phyloP scores from a whole-genome alignment of 768 basidiomycete species.

The Hericium rajendrae region DNA sequence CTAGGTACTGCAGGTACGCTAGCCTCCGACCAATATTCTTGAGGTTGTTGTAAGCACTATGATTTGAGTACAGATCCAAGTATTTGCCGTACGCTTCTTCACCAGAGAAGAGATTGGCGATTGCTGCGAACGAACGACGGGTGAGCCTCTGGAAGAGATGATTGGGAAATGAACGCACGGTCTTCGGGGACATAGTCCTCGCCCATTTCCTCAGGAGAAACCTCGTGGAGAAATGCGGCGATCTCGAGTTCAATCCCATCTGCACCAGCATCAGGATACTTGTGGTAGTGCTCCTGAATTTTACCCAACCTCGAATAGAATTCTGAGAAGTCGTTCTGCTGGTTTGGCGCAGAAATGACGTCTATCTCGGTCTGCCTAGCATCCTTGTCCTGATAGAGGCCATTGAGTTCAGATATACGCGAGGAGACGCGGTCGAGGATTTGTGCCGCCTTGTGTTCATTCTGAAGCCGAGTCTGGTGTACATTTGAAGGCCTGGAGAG shows the following conservation, averaged over 20 bases:
- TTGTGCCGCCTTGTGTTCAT: conserved; percentile 84
- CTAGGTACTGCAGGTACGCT: conserved; percentile 90
- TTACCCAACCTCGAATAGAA: conserved; percentile 95
- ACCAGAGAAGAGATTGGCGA: conserved; percentile 85
- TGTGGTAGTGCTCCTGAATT: conserved; percentile 93
- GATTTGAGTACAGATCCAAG: conserved; percentile 84
- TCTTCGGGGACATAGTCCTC: conserved; percentile 73
- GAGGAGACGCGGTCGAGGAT: conserved; percentile 78
- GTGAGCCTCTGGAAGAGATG: neutral
- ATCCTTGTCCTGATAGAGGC: conserved; percentile 71
- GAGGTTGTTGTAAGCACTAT: conserved; percentile 83
- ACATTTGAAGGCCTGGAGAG: conserved; percentile 57
- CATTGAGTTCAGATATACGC: conserved; percentile 53
- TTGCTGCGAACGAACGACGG: conserved; percentile 34
- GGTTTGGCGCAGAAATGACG: conserved; percentile 45
- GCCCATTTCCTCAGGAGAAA: conserved; percentile 55
- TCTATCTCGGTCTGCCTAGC: conserved; percentile 61
- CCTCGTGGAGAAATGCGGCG: conserved; percentile 70
- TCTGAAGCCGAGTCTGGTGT: conserved; percentile 59
- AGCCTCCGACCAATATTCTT: conserved; percentile 76
- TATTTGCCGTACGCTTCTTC: conserved; percentile 95
- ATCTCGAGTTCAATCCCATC: conserved; percentile 80
- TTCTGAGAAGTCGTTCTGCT: conserved; percentile 68
- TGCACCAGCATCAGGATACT: conserved; percentile 85
- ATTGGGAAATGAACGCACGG: conserved; percentile 67